Percentiles rank a stretch among this genome's conserved stretches.
Conservation (phyloP, 208 protist species). For the Porcisia hertigi region DNA sequence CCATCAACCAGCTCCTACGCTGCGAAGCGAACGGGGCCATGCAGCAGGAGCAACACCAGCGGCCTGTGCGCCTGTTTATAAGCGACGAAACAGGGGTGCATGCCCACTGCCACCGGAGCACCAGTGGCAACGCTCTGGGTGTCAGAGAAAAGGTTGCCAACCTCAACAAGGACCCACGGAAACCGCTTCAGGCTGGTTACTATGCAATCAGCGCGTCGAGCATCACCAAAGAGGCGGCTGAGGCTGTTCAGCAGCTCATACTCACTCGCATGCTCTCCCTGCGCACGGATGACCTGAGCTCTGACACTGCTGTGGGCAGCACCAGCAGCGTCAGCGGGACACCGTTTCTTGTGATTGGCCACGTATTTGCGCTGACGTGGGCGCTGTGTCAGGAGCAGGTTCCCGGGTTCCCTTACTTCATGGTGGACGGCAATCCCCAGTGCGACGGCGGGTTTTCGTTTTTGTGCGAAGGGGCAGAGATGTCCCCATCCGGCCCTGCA, state of each 20-base stretch:
- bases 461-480: constrained; percentile 3
- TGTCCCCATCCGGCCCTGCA: background rate
- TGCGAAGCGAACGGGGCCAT: constrained; percentile 18
- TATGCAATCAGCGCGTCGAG: constrained; percentile 27
- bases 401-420: constrained; percentile 69
- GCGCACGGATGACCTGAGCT: constrained; percentile 25
- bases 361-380: constrained; percentile 57
- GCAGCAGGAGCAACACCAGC: constrained; percentile 20
- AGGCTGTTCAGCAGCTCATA: constrained; percentile 47
- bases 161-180: background rate
- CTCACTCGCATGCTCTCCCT: constrained; percentile 22
- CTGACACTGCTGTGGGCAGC: constrained; percentile 12
- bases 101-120: background rate
- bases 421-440: constrained; percentile 51
- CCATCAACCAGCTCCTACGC: constrained; percentile 31
- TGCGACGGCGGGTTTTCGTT: constrained; percentile 38
- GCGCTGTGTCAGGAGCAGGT: constrained; percentile 56
- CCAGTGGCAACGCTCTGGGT: background rate
- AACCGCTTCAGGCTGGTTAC: constrained; percentile 3
- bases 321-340: constrained; percentile 25
- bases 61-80: constrained; percentile 21
- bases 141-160: background rate
- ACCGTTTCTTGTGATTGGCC: constrained; percentile 39
- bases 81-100: constrained; percentile 3
- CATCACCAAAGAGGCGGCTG: constrained; percentile 26